These are phyloP conservation scores for Penicillium occitanis DNA, from an alignment of 2,329 filamentous ascomycete species.

Conservation along the genomic window DNA sequence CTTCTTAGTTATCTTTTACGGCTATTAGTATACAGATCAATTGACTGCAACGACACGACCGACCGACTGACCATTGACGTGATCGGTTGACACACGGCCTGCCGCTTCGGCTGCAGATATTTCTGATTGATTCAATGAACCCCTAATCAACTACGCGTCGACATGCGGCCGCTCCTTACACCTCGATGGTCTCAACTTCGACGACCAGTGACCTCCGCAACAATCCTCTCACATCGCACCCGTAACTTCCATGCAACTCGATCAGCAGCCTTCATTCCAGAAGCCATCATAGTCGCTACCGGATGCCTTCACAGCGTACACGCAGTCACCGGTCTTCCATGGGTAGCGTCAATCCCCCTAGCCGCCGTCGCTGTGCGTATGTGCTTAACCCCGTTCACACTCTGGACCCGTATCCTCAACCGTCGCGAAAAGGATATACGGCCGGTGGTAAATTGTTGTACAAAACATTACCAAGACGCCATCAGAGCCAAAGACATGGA, in stretches of 20 bases:
- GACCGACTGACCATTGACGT: neutral
- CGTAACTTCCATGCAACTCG: constrained; percentile 55
- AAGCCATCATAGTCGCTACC: constrained; percentile 47
- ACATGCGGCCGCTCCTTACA: constrained; percentile 13
- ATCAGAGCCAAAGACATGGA: neutral
- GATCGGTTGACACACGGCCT: neutral
- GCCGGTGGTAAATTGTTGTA: constrained; percentile 46
- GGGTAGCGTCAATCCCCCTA: constrained; percentile 56
- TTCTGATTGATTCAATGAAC: neutral
- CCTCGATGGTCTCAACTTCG: constrained; percentile 10
- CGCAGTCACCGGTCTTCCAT: constrained; percentile 50
- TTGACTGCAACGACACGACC: constrained; percentile 1
- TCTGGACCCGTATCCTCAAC: constrained; percentile 43
- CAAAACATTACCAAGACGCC: constrained; percentile 24
- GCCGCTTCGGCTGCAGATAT: constrained; percentile 2
- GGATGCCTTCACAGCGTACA: constrained; percentile 54
- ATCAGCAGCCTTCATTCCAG: constrained; percentile 43
- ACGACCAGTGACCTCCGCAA: constrained; percentile 8
- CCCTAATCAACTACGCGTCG: neutral
- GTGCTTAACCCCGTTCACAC: constrained; percentile 48
- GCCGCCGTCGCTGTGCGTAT: constrained; percentile 54
- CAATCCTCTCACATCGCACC: constrained; percentile 26
- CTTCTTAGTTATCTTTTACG: neutral
- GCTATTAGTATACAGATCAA: neutral
- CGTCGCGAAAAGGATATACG: constrained; percentile 44